Conservation (phyloP, 768 basidiomycete genomes). For the Trametes gibbosa region DNA sequence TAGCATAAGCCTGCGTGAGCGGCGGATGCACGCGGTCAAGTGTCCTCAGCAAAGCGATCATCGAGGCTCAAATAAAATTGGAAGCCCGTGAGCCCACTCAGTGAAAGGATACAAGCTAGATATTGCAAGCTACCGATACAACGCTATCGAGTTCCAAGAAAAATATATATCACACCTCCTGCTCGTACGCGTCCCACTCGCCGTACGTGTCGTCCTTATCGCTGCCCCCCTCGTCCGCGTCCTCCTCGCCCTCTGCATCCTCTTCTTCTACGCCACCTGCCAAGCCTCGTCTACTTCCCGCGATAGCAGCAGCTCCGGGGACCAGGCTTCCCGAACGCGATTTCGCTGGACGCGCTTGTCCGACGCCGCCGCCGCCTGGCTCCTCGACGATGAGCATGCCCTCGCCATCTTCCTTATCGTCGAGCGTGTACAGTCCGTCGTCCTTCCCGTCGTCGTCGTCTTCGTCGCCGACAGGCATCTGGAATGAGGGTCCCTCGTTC, state of each 20-base stretch:
- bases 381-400: slow-evolving; percentile 38
- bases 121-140: no score
- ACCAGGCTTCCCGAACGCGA: slow-evolving; percentile 17
- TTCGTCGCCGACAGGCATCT: slow-evolving; percentile 24
- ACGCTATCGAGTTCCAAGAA: background rate
- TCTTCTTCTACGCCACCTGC: slow-evolving; percentile 23
- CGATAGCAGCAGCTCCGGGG: slow-evolving; percentile 28
- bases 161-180: slow-evolving; percentile 49
- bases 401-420: slow-evolving; percentile 43
- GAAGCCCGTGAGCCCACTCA: no score
- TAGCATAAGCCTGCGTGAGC: no score
- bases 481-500: slow-evolving; percentile 22
- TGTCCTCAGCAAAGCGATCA: no score
- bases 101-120: no score
- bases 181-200: slow-evolving; percentile 63
- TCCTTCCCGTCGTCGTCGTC: slow-evolving; percentile 48
- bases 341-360: slow-evolving; percentile 14
- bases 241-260: slow-evolving; percentile 24
- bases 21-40: no score
- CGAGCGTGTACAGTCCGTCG: slow-evolving; percentile 53
- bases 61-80: no score
- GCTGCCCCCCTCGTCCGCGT: slow-evolving; percentile 31
- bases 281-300: background rate
- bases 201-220: slow-evolving; percentile 42
- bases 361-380: slow-evolving; percentile 33